Base-by-base conservation (phyloP, 2,329 filamentous ascomycete genomes). In the Albophoma yamanashiensis region DNA sequence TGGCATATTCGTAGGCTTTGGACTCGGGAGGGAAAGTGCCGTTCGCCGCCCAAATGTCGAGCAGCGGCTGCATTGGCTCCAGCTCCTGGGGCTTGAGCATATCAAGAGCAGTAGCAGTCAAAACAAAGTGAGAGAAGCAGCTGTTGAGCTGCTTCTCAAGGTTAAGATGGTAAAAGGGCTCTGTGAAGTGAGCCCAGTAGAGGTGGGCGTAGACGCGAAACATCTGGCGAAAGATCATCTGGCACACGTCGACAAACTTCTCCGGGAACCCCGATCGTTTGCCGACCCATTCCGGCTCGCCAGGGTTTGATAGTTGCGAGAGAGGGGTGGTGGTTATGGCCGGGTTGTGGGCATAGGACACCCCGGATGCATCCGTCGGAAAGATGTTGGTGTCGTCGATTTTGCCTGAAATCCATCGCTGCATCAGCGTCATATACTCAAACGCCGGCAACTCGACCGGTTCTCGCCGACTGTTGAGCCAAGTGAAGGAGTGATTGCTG, bases 121-220 rank as follows among this genome's bases (percentile, higher is more conserved):
- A 82, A 63, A 92, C 82, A 67, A 93, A 94, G 76, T 93, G 89
- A 55, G 89, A 89, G 73, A 94, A 94, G 75, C 89, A 92, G 73
- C 89, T 92, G 79, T 94, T 94, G 63, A 93, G 81, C 67, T 91
- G 88, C 72, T 92, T 89, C 73, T 89, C 87, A 12, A 89, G 78
- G 76, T 89, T 91, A 65, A 93, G 81, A 73, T 92, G 88, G 76
- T 91, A 93, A 75, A 92, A 91, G 6, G 89, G 89, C 66, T 91
- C 89, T 62, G 87, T 78, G 75, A 91, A 99, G 75, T 99, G 94
- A 60, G 92, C 91, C 83, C 96, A 97, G 80, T 99, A 99, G 62
- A 99, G 86, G 75, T 99, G 94, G 56, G 94, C 89, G 71, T 99
- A 99, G 67, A 97, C 93, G 62, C 94, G 89, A 81, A 99, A 97